Evolutionary conservation across 768 basidiomycete genomes (phyloP).

Genomic region (Trametes villosa): DNA sequence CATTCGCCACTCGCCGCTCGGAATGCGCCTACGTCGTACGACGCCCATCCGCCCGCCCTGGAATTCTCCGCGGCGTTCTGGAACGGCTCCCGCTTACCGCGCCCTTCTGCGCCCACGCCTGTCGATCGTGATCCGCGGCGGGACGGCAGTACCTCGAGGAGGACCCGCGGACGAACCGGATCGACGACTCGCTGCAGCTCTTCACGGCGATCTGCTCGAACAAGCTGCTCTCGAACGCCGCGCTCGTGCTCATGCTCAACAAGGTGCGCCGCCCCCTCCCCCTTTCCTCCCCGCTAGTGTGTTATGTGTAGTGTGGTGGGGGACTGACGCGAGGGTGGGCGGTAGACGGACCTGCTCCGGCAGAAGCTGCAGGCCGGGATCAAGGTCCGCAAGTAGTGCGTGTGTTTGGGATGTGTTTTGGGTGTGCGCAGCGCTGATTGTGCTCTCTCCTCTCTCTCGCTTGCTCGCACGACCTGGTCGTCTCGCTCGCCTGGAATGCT

Average conservation of each 20-base stretch:
- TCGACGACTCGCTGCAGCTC: conserved; percentile 81
- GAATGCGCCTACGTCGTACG: neutral
- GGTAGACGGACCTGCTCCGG: conserved; percentile 70
- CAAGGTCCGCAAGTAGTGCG: conserved; percentile 78
- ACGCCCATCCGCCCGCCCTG: neutral
- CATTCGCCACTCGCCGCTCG: neutral
- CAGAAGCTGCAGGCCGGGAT: conserved; percentile 71
- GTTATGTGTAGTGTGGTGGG: neutral
- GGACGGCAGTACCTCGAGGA: conserved; percentile 73
- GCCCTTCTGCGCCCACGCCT: neutral
- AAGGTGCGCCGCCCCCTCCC: conserved; percentile 53
- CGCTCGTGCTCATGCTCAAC: conserved; percentile 77
- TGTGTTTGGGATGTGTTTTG: no score
- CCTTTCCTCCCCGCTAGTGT: neutral
- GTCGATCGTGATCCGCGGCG: neutral
- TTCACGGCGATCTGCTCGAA: conserved; percentile 79
- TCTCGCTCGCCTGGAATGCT: neutral
- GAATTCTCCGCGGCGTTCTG: neutral
- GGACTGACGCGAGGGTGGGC: neutral
- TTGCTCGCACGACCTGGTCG: no score
- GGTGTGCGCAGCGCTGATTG: neutral
- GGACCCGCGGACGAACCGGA: conserved; percentile 76
- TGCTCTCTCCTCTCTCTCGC: neutral
- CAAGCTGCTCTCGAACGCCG: conserved; percentile 70
- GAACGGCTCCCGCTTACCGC: neutral